Evolutionary conservation across 257 asterid species (phyloP), one percentile per base, ranked within the genome.

Genomic region (Solanum paucissectum): DNA sequence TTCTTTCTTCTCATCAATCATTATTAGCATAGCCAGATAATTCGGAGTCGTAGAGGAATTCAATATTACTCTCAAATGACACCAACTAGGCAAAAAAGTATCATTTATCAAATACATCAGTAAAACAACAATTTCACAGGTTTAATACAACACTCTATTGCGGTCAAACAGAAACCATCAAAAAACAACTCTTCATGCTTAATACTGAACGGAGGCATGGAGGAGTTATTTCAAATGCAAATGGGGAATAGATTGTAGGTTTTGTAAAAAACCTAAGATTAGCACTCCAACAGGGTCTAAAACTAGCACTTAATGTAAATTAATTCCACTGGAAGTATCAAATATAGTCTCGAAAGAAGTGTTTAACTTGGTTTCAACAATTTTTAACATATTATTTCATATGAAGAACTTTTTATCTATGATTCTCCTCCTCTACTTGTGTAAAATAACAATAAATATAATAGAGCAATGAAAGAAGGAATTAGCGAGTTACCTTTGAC

Each of bases 401-500:
- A 38, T 11, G 68, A 58, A 58, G 12, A 21, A 21, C 10, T 5
- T 38, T 21, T 74, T 23, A 37, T 11, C 33, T 74, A 40, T 76
- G 36, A 38, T 40, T 40, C 58, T 13, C 83, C 33, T n/a, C 36
- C 83, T 11, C 58, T 11, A 40, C 29, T 38, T 76, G 27, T 38
- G 83, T 76, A 76, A 38, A 23, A 40, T 29, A 16, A 27, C 58
- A 38, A 75, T 55, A 55, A 36, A 8, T 23, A 23, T 20, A 75
- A 5, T 37, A 76, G 58, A 76, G 55, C 9, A 64, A 21, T 58
- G 25, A 58, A 58, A 58, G 66, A 58, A 64, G 82, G 72, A 46
- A 29, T 27, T 14, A 72, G 16, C 9, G 23, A 34, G 49, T 71
- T 60, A 97, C 99, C 98, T 93, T 95, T 85, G 93, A 90, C 91